Conservation (phyloP, 2,329 filamentous ascomycete species). For the Cercospora zeina region DNA sequence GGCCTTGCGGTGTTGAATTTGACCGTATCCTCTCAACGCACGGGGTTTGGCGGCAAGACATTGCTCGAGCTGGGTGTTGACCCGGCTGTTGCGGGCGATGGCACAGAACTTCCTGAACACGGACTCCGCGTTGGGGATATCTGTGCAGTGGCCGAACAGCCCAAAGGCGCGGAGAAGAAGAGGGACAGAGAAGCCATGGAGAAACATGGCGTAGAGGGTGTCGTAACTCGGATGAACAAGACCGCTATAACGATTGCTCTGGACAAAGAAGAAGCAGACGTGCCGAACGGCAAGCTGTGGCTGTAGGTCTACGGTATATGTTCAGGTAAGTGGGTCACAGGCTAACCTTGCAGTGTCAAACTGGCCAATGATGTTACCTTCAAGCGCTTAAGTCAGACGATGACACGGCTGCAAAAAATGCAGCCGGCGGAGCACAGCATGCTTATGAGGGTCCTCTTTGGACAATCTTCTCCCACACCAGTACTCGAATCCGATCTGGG, state of each 20-base stretch:
- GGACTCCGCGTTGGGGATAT: slow-evolving; percentile 76
- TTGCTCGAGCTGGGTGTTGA: slow-evolving; percentile 79
- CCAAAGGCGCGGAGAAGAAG: slow-evolving; percentile 68
- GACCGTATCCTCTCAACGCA: slow-evolving; percentile 71
- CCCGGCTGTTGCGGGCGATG: slow-evolving; percentile 59
- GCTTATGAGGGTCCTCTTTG: slow-evolving; percentile 63
- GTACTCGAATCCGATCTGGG: slow-evolving; percentile 48
- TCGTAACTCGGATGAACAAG: slow-evolving; percentile 65
- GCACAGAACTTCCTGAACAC: slow-evolving; percentile 64
- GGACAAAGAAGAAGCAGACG: slow-evolving; percentile 61
- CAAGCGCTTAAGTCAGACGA: slow-evolving; percentile 65
- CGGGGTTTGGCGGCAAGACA: slow-evolving; percentile 86
- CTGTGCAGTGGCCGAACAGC: slow-evolving; percentile 73
- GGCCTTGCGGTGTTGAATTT: slow-evolving; percentile 81
- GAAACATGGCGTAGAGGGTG: slow-evolving; percentile 67
- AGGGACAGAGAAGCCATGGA: slow-evolving; percentile 70
- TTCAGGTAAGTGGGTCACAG: slow-evolving; percentile 25
- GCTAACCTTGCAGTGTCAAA: slow-evolving; percentile 55
- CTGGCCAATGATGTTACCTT: slow-evolving; percentile 67
- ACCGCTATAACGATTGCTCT: slow-evolving; percentile 65
- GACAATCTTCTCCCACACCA: slow-evolving; percentile 56
- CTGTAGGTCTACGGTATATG: slow-evolving; percentile 52
- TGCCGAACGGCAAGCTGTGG: slow-evolving; percentile 61
- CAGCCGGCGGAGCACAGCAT: slow-evolving; percentile 57
- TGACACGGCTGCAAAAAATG: slow-evolving; percentile 60